A percentile compares a stretch with the other conserved stretches of the same genome.
Conservation (phyloP, 176 grass and related monocot species). For the Rhipidocladum racemiflorum region DNA sequence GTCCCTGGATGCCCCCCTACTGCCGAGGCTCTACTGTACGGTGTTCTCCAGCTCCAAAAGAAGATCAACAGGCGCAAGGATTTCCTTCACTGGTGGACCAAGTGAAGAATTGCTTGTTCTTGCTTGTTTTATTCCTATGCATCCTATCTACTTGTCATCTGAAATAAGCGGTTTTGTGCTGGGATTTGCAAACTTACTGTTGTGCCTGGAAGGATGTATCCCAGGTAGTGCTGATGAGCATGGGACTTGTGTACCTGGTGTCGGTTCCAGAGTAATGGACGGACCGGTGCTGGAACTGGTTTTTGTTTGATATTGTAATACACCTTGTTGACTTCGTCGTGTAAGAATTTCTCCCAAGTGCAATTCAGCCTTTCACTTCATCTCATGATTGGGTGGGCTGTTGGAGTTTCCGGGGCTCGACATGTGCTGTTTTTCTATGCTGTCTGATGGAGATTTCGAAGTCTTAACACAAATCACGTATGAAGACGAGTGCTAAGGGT, state of each 20-base stretch:
- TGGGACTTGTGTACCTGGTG: background rate
- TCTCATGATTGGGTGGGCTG: background rate
- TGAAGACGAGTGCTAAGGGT: background rate
- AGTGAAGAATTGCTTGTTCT: conserved; percentile 42
- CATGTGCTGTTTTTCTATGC: background rate
- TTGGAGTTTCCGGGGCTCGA: background rate
- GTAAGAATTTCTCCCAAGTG: background rate
- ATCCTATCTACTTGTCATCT: conserved; percentile 23
- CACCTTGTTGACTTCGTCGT: background rate
- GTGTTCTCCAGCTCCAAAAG: conserved; percentile 98
- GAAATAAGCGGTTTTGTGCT: conserved; percentile 46
- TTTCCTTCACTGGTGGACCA: conserved; percentile 96
- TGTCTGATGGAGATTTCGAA: background rate
- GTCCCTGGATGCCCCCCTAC: conserved; percentile 94
- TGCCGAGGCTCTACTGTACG: conserved; percentile 86
- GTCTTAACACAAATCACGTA: background rate
- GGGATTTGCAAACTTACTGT: conserved; percentile 18
- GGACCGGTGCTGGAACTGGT: background rate
- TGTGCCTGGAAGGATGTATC: conserved; percentile 34
- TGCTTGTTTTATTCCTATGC: conserved; percentile 22
- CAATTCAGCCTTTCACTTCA: background rate
- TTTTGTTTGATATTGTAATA: conserved; percentile 36
- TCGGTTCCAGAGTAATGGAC: conserved; percentile 25
- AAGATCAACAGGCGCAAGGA: conserved; percentile 98
- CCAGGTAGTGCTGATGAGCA: conserved; percentile 5